phyloP scores from a whole-genome alignment of 345 rosid genomes.

The Cardiospermum halicacabum region DNA sequence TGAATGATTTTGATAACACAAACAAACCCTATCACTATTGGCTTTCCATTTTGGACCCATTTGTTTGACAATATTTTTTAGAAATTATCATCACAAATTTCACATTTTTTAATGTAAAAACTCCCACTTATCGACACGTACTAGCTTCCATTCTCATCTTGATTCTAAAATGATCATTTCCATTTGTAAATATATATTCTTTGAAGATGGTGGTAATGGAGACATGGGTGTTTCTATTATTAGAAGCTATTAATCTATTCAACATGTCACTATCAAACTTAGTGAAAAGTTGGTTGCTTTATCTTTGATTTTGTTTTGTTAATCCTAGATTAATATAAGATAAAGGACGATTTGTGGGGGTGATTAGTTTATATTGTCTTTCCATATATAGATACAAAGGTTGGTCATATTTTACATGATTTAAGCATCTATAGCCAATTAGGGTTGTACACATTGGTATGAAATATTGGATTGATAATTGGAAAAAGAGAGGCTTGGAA shows the following conservation, averaged over 20 bases:
- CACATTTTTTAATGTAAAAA: too few species aligned
- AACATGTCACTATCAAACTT: neutral
- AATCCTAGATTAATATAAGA: neutral
- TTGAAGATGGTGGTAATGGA: neutral
- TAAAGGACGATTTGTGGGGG: neutral
- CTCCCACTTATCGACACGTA: too few species aligned
- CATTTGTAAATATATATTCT: too few species aligned
- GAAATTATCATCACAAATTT: neutral
- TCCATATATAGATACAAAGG: neutral
- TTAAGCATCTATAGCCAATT: constrained; percentile 28
- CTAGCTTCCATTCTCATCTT: too few species aligned
- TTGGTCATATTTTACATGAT: constrained; percentile 17
- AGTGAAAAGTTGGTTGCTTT: constrained; percentile 4
- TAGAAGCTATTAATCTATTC: constrained; percentile 13
- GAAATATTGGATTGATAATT: neutral
- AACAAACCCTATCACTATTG: neutral
- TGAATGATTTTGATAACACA: neutral
- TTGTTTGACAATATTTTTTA: neutral
- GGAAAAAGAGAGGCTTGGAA: neutral
- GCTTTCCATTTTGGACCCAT: neutral
- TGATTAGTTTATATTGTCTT: neutral
- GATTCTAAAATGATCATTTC: too few species aligned
- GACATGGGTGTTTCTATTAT: neutral
- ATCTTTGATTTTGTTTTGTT: constrained; percentile 9
- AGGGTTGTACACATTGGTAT: constrained; percentile 8